phyloP scores from a whole-genome alignment of 257 asterid genomes.

The Rubia yunnanensis region DNA sequence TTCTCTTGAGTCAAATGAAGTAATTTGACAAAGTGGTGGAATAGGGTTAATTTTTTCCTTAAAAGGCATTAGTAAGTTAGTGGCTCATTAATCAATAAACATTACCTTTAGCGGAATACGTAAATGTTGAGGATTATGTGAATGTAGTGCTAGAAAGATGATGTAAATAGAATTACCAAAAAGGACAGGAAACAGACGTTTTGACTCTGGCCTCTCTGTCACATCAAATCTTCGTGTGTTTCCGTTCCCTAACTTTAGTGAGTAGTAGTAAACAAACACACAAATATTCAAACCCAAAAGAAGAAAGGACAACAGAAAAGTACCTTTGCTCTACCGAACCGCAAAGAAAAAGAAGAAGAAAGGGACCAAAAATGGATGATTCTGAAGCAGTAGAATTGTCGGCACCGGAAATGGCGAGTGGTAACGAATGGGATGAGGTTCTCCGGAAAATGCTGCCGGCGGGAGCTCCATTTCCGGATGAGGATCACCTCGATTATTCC shows the following conservation, averaged over 20 bases:
- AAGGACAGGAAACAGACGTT: not conserved
- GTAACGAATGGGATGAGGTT: slow-evolving; percentile 34
- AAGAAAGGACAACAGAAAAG: not conserved
- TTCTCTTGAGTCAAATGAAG: too few relatives aligned
- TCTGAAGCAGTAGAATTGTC: slow-evolving; percentile 5
- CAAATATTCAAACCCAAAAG: not conserved
- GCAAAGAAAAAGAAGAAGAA: not conserved
- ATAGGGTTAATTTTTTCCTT: too few relatives aligned
- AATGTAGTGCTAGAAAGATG: too few relatives aligned
- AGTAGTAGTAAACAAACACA: not conserved
- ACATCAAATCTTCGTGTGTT: not conserved
- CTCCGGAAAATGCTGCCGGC: slow-evolving; percentile 57
- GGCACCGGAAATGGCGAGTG: not conserved
- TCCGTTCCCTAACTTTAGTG: not conserved
- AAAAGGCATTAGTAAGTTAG: too few relatives aligned
- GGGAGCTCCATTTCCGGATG: slow-evolving; percentile 72
- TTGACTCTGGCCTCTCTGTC: slow-evolving; percentile 10
- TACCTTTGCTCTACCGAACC: not conserved
- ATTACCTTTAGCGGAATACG: not conserved
- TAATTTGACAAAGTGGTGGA: too few relatives aligned
- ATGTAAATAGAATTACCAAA: not conserved
- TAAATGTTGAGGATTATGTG: too few relatives aligned
- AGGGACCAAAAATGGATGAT: not conserved
- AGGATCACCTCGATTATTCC: slow-evolving; percentile 69
- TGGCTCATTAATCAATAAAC: not conserved